Conservation (phyloP, 495 filamentous ascomycete species). For the Penicillium roqueforti region DNA sequence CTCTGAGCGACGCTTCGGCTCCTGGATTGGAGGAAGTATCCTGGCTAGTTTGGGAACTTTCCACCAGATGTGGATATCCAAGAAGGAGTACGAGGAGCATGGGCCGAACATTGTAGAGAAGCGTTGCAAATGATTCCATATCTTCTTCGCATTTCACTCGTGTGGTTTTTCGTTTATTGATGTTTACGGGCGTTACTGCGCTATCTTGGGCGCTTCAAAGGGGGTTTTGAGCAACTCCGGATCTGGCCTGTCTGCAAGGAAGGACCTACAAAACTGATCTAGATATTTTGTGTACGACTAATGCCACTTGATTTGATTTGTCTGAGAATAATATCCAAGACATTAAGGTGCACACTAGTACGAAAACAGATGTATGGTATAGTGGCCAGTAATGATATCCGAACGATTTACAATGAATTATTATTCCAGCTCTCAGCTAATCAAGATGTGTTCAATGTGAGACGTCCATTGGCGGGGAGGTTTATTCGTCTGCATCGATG, state of each 20-base stretch:
- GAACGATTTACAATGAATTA: background rate
- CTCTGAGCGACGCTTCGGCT: slow-evolving; percentile 80
- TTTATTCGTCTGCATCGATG: background rate
- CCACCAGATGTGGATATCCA: slow-evolving; percentile 97
- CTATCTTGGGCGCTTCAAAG: slow-evolving; percentile 8
- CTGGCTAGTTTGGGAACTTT: slow-evolving; percentile 96
- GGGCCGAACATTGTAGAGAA: slow-evolving; percentile 58
- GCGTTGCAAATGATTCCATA: slow-evolving; percentile 47
- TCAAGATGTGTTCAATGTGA: background rate
- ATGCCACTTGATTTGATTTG: slow-evolving; percentile 9
- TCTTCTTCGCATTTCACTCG: background rate
- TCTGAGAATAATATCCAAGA: background rate
- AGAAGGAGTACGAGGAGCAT: slow-evolving; percentile 60
- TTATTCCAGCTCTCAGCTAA: background rate
- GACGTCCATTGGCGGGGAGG: background rate
- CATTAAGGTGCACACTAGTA: background rate
- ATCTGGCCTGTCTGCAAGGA: slow-evolving; percentile 10
- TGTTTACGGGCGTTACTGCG: slow-evolving; percentile 11
- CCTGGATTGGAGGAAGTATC: slow-evolving; percentile 97
- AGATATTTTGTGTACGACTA: slow-evolving; percentile 17
- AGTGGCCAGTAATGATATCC: background rate
- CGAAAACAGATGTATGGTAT: background rate
- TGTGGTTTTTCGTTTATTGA: slow-evolving; percentile 1
- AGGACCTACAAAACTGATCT: slow-evolving; percentile 11
- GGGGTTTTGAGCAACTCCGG: slow-evolving; percentile 5